These are phyloP conservation scores for Microbotryomycetes sp. DNA, from an alignment of 1,284 basidiomycete genomes.

Conservation along the genomic window DNA sequence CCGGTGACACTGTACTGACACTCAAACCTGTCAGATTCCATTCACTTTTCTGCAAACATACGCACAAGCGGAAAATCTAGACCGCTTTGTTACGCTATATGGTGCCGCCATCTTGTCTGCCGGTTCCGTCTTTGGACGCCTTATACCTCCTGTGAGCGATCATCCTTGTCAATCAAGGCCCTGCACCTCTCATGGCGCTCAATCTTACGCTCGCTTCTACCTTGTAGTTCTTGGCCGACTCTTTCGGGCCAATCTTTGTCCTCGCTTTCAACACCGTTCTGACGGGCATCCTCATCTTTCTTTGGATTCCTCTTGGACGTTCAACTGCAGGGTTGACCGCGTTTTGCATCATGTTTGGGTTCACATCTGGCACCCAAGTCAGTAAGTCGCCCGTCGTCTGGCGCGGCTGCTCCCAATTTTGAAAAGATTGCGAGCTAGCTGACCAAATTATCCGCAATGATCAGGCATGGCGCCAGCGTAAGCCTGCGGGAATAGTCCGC, in stretches of 20 bases:
- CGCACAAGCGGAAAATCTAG: neutral
- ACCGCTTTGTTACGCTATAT: neutral
- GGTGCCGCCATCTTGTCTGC: slow-evolving; percentile 15
- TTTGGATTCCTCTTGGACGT: slow-evolving; percentile 11
- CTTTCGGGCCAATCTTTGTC: slow-evolving; percentile 20
- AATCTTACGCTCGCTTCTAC: neutral
- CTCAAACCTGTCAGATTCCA: no score
- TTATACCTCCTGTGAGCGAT: neutral
- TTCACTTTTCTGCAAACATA: neutral
- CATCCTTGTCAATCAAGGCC: neutral
- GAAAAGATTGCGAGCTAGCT: no score
- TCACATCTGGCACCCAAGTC: slow-evolving; percentile 22
- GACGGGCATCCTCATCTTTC: slow-evolving; percentile 1
- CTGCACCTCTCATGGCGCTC: neutral
- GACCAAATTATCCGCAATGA: no score
- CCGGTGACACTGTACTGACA: no score
- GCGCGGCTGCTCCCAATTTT: no score
- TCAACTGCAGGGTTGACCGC: slow-evolving; percentile 29
- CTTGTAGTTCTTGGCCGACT: slow-evolving; percentile 31
- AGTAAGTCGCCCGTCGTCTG: no score
- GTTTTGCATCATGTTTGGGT: slow-evolving; percentile 38
- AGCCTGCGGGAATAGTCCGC: neutral
- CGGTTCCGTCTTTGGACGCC: neutral
- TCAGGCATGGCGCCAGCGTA: no score
- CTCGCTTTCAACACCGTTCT: slow-evolving; percentile 2